Base-by-base conservation (phyloP, 2,329 filamentous ascomycete species). In the Pseudogymnoascus sp. region DNA sequence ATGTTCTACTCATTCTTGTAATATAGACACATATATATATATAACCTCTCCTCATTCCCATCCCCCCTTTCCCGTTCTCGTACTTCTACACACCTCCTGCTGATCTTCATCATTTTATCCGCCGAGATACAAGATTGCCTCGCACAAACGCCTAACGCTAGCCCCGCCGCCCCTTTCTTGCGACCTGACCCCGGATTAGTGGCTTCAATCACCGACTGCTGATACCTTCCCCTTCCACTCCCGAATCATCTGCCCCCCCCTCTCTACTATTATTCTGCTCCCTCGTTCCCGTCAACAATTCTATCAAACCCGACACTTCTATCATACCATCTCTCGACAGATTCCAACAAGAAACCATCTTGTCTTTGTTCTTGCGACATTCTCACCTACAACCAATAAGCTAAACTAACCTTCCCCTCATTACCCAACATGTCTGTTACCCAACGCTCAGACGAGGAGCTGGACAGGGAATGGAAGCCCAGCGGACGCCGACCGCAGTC, bases 391-490 rank as follows among this genome's bases (percentile, higher is more conserved):
- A 60, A 28, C 58, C 58, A 22, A 15, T 3, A 22, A 22, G 12
- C 38, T 11, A 43, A 43, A 33, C 47, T 18, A 4, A 53, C 33
- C 47, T 12, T 3, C 47, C 43, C 47, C 47, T 53, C 47, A 53
- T 33, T 15, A 3, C 47, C 47, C 47, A 71, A 65, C 14, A 76
- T 76, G 75, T 38, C 57, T 58, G 25, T 30, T 30, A 58, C 20
- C 14, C 57, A 38, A 12, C 57, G 57, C 57, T 77, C 86, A 66
- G 87, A 90, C 77, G 82, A 82, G 66, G 87, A 90, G 72, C 82
- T 89, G 71, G 85, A 90, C 72, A 82, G 82, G 71, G 86, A 90
- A 76, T 93, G 88, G 89, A 85, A 91, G 82, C 88, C 89, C 68
- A 92, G 79, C 72, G 84, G 33, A 25, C 57, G 82, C 71, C 88